Percentiles rank a stretch among this genome's conserved stretches.
These are phyloP conservation scores for Tetradesmus lagerheimii DNA, from an alignment of 139 green algal species.

Conservation along the genomic window DNA sequence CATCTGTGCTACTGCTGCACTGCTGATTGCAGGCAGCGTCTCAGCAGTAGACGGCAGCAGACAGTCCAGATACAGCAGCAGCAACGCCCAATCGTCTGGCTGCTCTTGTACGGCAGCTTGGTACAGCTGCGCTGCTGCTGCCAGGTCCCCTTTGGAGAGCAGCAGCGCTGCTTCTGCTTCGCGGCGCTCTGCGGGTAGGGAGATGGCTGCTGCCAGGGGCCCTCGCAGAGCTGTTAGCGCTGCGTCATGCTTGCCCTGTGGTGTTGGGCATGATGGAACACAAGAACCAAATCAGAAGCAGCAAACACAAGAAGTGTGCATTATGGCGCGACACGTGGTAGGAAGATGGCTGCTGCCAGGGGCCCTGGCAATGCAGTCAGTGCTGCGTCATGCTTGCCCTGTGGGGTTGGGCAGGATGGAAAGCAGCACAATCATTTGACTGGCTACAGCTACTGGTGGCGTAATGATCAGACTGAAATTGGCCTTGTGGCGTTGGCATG, in stretches of 20 bases:
- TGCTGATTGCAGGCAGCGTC: slow-evolving; percentile 1
- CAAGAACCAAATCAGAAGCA: too few relatives aligned
- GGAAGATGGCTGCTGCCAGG: too few relatives aligned
- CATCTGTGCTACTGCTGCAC: neutral
- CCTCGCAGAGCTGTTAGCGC: slow-evolving; percentile 55
- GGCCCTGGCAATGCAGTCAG: too few relatives aligned
- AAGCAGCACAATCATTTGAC: too few relatives aligned
- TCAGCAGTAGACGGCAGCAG: slow-evolving; percentile 52
- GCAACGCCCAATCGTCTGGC: slow-evolving; percentile 69
- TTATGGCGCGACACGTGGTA: too few relatives aligned
- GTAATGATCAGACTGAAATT: too few relatives aligned
- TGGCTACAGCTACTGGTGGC: too few relatives aligned
- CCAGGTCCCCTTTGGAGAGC: slow-evolving; percentile 53
- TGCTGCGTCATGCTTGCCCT: too few relatives aligned
- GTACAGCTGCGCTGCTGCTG: slow-evolving; percentile 52
- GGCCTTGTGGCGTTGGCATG: too few relatives aligned
- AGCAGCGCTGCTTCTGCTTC: slow-evolving; percentile 66
- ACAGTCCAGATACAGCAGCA: slow-evolving; percentile 73
- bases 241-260: slow-evolving; percentile 60
- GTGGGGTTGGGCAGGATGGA: too few relatives aligned
- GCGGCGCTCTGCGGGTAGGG: slow-evolving; percentile 56
- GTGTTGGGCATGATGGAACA: too few relatives aligned
- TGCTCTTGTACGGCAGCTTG: slow-evolving; percentile 47
- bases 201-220: slow-evolving; percentile 23
- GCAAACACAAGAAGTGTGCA: too few relatives aligned